Base-by-base conservation (phyloP, 1,284 basidiomycete species). In the Coniophora puteana region DNA sequence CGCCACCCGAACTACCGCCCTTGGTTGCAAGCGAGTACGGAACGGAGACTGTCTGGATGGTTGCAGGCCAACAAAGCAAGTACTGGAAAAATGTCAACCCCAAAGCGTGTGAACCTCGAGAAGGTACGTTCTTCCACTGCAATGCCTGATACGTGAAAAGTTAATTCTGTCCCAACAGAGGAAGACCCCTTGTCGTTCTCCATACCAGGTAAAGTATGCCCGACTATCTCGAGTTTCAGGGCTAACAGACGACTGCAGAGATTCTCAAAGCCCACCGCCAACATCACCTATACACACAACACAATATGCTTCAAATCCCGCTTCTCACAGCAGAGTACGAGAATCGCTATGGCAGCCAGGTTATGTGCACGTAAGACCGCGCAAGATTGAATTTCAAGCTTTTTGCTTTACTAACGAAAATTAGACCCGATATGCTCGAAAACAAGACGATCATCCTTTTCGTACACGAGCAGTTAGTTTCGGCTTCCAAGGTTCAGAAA, bases 1-100 rank as follows among this genome's bases (percentile, higher is more conserved):
- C 85, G 2, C 90, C 93, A 0, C 83, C 83, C 0, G 76, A 83
- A 50, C 65, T 96, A 4, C 74, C 72, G 3, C 73, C 83, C 0
- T 66, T 89, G 56, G 69, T 78, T 32, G 91, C 90, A 0, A 82
- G 78, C 8, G 84, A 89, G 44, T 69, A 75, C 2, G 93, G 86
- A 0, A 89, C 89, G 2, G 86, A 93, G 63, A 91, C 93, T 0
- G 79, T 98, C 8, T 90, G 81, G 69, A 76, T 91, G 36, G 92
- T 95, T 4, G 85, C 89, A 4, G 77, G 78, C 51, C 78, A 89
- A 38, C 95, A 98, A 59, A 87, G 84, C 54, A 85, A 83, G 57
- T 89, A 89, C 57, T 99, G 96, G 96, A 91, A 86, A 60, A 83
- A 69, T 49, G 73, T 98, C 33, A 79, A 85, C 54, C 82, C 83